These are phyloP conservation scores for Kazachstania psychrophila DNA, from an alignment of 805 yeast genomes.

Conservation along the genomic window DNA sequence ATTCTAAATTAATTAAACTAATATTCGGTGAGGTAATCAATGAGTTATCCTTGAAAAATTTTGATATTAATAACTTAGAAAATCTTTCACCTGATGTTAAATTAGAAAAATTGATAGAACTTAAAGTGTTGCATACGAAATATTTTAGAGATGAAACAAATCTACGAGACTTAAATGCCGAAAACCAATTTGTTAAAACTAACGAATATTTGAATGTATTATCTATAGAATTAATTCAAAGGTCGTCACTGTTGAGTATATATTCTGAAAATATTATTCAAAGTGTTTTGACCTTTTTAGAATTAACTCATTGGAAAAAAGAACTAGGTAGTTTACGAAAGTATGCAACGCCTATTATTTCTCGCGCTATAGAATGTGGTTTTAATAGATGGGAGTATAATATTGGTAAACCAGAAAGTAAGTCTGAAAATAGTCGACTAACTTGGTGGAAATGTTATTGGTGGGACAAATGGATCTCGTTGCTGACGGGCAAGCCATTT, in stretches of 20 bases:
- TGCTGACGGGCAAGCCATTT: constrained; percentile 9
- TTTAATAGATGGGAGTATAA: constrained; percentile 16
- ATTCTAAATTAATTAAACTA: not conserved
- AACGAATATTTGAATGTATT: not conserved
- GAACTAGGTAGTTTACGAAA: not conserved
- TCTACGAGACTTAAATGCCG: not conserved
- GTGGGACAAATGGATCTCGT: constrained; percentile 16
- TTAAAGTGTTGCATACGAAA: not conserved
- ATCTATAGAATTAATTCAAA: not conserved
- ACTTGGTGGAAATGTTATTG: constrained; percentile 15
- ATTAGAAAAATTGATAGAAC: not conserved
- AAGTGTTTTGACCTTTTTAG: not conserved
- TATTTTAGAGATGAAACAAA: not conserved
- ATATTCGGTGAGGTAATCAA: not conserved
- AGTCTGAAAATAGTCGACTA: constrained; percentile 9
- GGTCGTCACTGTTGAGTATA: not conserved
- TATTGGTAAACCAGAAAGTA: constrained; percentile 5
- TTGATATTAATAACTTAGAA: constrained; percentile 2
- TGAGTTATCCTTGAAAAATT: constrained; percentile 1
- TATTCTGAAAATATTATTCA: not conserved
- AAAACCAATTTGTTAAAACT: not conserved
- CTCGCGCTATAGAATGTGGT: constrained; percentile 1
- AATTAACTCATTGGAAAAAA: not conserved
- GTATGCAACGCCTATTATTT: not conserved
- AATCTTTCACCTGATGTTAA: constrained; percentile 4